These are phyloP conservation scores for Hypholoma sublateritium DNA, from an alignment of 768 basidiomycete genomes.

Conservation along the genomic window DNA sequence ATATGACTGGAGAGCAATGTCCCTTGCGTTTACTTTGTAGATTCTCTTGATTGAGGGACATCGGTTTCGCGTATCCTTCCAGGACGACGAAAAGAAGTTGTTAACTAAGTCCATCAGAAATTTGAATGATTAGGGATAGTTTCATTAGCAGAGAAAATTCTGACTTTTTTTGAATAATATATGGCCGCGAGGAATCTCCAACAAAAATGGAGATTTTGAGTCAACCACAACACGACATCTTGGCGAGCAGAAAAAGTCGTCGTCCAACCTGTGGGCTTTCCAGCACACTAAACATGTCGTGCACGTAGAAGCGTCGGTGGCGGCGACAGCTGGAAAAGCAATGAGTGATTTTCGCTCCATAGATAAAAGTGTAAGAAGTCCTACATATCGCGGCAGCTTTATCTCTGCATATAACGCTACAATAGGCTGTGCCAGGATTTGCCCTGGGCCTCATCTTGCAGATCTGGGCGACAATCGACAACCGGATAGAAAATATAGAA, in stretches of 20 bases:
- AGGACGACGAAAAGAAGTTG: conserved; percentile 6
- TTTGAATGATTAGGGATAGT: background rate
- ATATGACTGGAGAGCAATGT: background rate
- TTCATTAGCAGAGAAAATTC: no score
- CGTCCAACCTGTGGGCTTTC: conserved; percentile 5
- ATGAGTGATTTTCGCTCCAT: background rate
- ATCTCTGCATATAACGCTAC: background rate
- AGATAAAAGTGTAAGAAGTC: background rate
- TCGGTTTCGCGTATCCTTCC: conserved; percentile 1
- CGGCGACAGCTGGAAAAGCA: conserved; percentile 1
- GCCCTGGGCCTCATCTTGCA: background rate
- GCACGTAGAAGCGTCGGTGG: conserved; percentile 10
- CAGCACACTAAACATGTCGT: conserved; percentile 27
- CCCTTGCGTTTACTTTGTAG: conserved; percentile 3
- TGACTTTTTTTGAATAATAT: conserved; percentile 19
- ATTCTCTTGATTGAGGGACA: conserved; percentile 13
- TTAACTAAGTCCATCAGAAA: background rate
- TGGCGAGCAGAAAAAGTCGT: conserved; percentile 18
- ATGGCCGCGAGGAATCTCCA: conserved; percentile 29
- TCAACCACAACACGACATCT: conserved; percentile 12
- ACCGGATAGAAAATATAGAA: background rate
- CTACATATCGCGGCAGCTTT: background rate
- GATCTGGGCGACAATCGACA: background rate
- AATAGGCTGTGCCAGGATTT: background rate
- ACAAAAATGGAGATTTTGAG: conserved; percentile 17